Conservation (phyloP, 306 rosid species). For the Prunus persica region Prunus_persica_NCBIv2 NC_034011.1:19534501-19535000, state of each 20-base stretch:
- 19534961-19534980: conserved; percentile 59
- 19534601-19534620: conserved; percentile 6
- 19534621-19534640: background rate
- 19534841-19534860: conserved; percentile 58
- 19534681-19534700: conserved; percentile 66
- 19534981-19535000: conserved; percentile 42
- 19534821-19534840: conserved; percentile 54
- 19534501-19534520: conserved; percentile 59
- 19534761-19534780: conserved; percentile 68
- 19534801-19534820: conserved; percentile 28
- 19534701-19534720: conserved; percentile 76
- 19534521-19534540: conserved; percentile 78
- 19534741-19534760: conserved; percentile 69
- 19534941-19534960: conserved; percentile 79
- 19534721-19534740: conserved; percentile 53
- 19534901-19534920: conserved; percentile 74
- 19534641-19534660: conserved; percentile 18
- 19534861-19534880: conserved; percentile 46
- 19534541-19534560: conserved; percentile 43
- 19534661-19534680: conserved; percentile 79
- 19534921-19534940: conserved; percentile 85
- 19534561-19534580: conserved; percentile 43
- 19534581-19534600: conserved; percentile 53
- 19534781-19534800: conserved; percentile 20
- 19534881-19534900: conserved; percentile 24